Conservation (phyloP, 345 rosid species). For the Murraya koenigii region DNA sequence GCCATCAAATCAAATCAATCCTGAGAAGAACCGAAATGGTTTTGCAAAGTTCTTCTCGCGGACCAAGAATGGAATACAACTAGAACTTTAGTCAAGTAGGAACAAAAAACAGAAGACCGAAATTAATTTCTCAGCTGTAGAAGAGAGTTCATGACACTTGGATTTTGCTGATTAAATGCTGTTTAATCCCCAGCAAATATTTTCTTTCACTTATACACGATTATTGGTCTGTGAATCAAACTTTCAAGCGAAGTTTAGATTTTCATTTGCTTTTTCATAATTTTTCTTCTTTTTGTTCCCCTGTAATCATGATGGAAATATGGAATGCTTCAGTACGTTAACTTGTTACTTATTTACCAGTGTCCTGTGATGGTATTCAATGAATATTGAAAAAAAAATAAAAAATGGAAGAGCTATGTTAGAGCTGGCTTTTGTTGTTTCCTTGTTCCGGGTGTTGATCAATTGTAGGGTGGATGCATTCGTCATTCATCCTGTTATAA, state of each 20-base stretch:
- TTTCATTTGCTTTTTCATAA: neutral
- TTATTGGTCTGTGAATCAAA: neutral
- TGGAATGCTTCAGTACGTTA: neutral
- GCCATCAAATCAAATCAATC: conserved; percentile 43
- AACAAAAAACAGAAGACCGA: neutral
- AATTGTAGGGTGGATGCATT: neutral
- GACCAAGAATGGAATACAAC: conserved; percentile 84
- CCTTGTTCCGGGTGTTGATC: neutral
- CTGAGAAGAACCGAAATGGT: conserved; percentile 82
- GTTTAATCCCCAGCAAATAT: conserved; percentile 25
- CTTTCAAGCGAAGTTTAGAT: neutral
- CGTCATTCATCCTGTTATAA: neutral
- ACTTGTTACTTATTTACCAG: no score
- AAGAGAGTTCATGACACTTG: neutral
- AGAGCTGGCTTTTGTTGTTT: neutral
- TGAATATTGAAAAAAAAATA: neutral
- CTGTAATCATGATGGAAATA: neutral
- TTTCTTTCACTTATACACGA: neutral
- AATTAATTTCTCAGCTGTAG: conserved; percentile 5
- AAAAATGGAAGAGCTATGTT: neutral
- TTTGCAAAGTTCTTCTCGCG: conserved; percentile 84
- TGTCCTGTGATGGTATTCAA: neutral
- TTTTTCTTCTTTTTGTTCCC: neutral
- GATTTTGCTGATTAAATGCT: conserved; percentile 32
- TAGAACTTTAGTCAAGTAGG: conserved; percentile 52